Evolutionary conservation across 345 rosid species (phyloP).

Genomic region (Abelmoschus esculentus): DNA sequence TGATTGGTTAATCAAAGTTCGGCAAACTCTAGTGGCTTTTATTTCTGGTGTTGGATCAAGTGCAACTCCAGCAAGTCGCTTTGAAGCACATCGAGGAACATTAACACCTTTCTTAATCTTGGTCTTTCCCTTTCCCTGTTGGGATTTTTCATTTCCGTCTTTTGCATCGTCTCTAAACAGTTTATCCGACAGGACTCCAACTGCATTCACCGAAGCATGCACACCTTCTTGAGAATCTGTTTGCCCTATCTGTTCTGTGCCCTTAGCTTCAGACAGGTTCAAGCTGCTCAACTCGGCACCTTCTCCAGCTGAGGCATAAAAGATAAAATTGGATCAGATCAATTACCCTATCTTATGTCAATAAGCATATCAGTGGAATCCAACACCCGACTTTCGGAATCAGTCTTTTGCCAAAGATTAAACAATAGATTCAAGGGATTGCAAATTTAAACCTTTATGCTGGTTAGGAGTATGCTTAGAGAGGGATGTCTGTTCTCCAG

Average conservation of each 20-base stretch:
- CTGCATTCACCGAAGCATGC: conserved; percentile 20
- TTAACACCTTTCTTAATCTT: conserved; percentile 30
- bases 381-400: background rate
- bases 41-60: conserved; percentile 61
- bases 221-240: conserved; percentile 18
- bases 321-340: conserved; percentile 3
- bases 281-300: conserved; percentile 22
- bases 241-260: conserved; percentile 19
- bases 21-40: conserved; percentile 34
- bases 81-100: conserved; percentile 65
- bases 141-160: conserved; percentile 20
- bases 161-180: conserved; percentile 18
- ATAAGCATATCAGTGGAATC: background rate
- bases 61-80: conserved; percentile 79
- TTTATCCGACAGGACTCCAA: conserved; percentile 13
- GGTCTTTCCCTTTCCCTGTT: conserved; percentile 17
- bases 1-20: conserved; percentile 26
- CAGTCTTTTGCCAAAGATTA: background rate
- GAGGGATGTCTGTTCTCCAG: conserved; percentile 17
- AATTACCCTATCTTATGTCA: conserved; percentile 1
- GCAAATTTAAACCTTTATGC: conserved; percentile 14
- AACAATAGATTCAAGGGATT: background rate
- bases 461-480: conserved; percentile 10
- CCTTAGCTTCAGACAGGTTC: conserved; percentile 26
- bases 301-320: conserved; percentile 25